A percentile compares a stretch with the other conserved stretches of the same genome.
phyloP scores from a whole-genome alignment of 1,284 basidiomycete genomes.

The Phenoliferia sp. region DNA sequence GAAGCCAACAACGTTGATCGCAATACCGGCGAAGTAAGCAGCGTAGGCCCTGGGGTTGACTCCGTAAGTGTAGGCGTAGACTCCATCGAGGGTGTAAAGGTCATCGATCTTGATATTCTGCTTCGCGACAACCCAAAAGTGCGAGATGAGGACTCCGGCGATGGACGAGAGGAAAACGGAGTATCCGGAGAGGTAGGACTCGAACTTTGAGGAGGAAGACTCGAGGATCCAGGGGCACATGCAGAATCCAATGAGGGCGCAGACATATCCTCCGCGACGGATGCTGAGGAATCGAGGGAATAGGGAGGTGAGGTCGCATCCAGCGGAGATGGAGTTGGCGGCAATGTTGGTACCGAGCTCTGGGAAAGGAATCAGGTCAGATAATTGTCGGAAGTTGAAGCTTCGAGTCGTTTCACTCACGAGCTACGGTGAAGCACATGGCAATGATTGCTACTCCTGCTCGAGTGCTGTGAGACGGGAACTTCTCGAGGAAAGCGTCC shows the following conservation, averaged over 20 bases:
- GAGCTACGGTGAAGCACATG: constrained; percentile 59
- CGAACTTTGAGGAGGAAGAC: constrained; percentile 68
- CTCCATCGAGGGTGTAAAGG: constrained; percentile 56
- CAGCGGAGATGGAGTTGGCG: constrained; percentile 77
- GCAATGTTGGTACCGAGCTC: constrained; percentile 49
- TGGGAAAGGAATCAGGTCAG: no score
- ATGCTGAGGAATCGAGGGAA: constrained; percentile 79
- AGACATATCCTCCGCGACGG: constrained; percentile 59
- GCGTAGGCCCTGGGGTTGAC: constrained; percentile 60
- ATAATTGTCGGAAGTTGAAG: neutral
- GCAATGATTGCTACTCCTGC: constrained; percentile 61
- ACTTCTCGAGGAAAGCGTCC: constrained; percentile 59
- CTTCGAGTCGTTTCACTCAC: constrained; percentile 42
- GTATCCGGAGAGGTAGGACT: constrained; percentile 77
- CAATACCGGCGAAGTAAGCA: constrained; percentile 63
- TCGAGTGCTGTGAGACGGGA: constrained; percentile 33
- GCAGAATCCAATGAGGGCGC: neutral
- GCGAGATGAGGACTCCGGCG: constrained; percentile 63
- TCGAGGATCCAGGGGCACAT: constrained; percentile 69
- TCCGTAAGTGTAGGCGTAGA: constrained; percentile 70
- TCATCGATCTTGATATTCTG: constrained; percentile 68
- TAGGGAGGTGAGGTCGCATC: constrained; percentile 76
- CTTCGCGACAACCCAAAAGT: constrained; percentile 72
- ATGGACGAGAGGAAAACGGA: constrained; percentile 76
- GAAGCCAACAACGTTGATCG: constrained; percentile 67